Evolutionary conservation across 2,329 filamentous ascomycete genomes (phyloP).

Genomic region (Colletotrichum magnum): DNA sequence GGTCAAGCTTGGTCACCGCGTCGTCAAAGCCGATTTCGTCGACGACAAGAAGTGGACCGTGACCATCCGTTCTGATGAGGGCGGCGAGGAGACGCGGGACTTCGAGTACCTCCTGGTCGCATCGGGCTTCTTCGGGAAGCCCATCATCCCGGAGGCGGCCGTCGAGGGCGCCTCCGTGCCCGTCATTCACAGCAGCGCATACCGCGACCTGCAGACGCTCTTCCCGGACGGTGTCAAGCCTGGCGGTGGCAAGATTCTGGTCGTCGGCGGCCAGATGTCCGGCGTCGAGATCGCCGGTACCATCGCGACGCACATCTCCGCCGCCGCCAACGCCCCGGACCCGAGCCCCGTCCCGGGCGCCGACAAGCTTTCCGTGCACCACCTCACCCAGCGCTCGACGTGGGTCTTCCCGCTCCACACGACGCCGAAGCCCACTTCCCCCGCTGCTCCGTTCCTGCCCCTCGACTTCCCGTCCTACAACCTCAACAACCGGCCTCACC

Average conservation of each 20-base stretch:
- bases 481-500: constrained; percentile 70
- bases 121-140: constrained; percentile 82
- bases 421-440: constrained; percentile 61
- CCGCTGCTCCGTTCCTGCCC: constrained; percentile 76
- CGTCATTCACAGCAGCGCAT: constrained; percentile 77
- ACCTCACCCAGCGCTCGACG: constrained; percentile 77
- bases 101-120: constrained; percentile 83
- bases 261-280: constrained; percentile 87
- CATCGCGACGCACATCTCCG: constrained; percentile 80
- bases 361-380: constrained; percentile 72
- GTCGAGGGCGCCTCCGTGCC: constrained; percentile 56
- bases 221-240: constrained; percentile 52
- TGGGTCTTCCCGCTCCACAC: constrained; percentile 78
- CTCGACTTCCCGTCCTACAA: constrained; percentile 83
- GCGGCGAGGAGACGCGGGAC: constrained; percentile 56
- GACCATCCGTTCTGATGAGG: constrained; percentile 50
- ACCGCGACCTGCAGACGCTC: constrained; percentile 68
- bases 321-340: constrained; percentile 67
- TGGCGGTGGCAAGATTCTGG: constrained; percentile 73
- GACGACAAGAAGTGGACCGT: constrained; percentile 58
- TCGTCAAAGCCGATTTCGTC: constrained; percentile 57
- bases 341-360: constrained; percentile 56
- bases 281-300: constrained; percentile 83
- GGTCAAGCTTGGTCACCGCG: constrained; percentile 64
- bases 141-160: constrained; percentile 64